These are phyloP conservation scores for Hypoxylon lenormandii DNA, from an alignment of 495 filamentous ascomycete species.

Conservation along the genomic window DNA sequence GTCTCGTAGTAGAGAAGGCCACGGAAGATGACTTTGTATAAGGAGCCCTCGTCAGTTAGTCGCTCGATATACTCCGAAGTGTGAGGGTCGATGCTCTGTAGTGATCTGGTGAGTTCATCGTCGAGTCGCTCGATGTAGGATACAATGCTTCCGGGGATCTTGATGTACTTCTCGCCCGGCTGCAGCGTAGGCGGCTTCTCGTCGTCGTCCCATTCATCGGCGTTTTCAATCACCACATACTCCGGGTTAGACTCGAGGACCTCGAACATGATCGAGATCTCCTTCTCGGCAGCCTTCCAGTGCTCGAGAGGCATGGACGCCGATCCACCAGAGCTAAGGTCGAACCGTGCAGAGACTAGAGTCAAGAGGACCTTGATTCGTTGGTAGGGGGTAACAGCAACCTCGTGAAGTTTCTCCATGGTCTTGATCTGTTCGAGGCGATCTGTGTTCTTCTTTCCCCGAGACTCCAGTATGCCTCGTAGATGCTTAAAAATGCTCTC, in stretches of 20 bases:
- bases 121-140: slow-evolving; percentile 96
- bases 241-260: slow-evolving; percentile 81
- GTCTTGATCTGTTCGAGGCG: slow-evolving; percentile 91
- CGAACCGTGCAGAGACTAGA: slow-evolving; percentile 92
- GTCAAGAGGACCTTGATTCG: slow-evolving; percentile 91
- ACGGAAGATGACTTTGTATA: slow-evolving; percentile 91
- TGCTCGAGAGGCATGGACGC: slow-evolving; percentile 94
- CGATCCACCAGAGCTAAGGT: slow-evolving; percentile 83
- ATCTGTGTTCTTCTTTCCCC: slow-evolving; percentile 99
- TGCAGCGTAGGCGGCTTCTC: slow-evolving; percentile 84
- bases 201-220: slow-evolving; percentile 99
- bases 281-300: slow-evolving; percentile 93
- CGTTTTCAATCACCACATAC: slow-evolving; percentile 85
- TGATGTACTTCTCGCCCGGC: slow-evolving; percentile 77
- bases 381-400: slow-evolving; percentile 90
- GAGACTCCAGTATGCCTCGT: slow-evolving; percentile 88
- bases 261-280: slow-evolving; percentile 79
- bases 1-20: slow-evolving; percentile 87
- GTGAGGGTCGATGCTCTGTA: slow-evolving; percentile 97
- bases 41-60: slow-evolving; percentile 85
- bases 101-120: slow-evolving; percentile 93
- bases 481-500: slow-evolving; percentile 99
- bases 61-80: slow-evolving; percentile 98
- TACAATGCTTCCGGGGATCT: slow-evolving; percentile 91
- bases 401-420: slow-evolving; percentile 95